Evolutionary conservation across 495 filamentous ascomycete genomes (phyloP), one percentile per base, ranked within the genome.

Genomic region (Penicillium fimorum): DNA sequence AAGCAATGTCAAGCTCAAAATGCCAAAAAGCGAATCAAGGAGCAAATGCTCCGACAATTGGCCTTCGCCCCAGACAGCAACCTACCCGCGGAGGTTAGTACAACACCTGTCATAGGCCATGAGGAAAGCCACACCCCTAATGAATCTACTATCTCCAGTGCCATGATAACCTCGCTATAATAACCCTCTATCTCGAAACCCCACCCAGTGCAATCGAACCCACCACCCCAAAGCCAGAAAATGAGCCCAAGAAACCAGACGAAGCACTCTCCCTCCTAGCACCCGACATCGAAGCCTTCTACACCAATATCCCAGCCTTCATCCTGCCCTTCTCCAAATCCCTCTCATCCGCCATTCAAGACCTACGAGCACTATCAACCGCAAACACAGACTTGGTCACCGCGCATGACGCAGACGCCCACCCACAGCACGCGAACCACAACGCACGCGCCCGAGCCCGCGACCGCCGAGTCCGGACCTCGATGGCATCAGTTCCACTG

Each of bases 111-210:
- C 6, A 6, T 4, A 40, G 55, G 10, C 15, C n/a, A 35, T 13
- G 24, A 22, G 9, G 11, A 18, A 48, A 33, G 24, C 29, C 29
- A 45, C 20, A 17, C 11, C 30, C 12, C 33, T 54, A 37, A 40
- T 51, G 13, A 18, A 5, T 25, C 11, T n/a, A 17, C 15, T 4
- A 30, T 2, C 32, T 29, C 29, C 13, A 77, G 74, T 68, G 58
- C 46, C 71, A 70, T n/a, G 71, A 78, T 47, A 64, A 63, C 27
- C 56, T 70, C 17, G 68, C 71, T 24, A 63, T 77, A 10, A 68
- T 72, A 53, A 58, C 68, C 1, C 55, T 77, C 6, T 77, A 75
- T 44, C 70, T 79, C 9, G 72, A 76, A 15, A 68, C 72, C 7
- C 61, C 69, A 5, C 45, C 62, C 29, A 47, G 47, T 33, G 55